A percentile compares a stretch with the other conserved stretches of the same genome.
These are phyloP conservation scores for Pyrenochaeta sp. DNA, from an alignment of 2,329 filamentous ascomycete species.

Conservation along the genomic window DNA sequence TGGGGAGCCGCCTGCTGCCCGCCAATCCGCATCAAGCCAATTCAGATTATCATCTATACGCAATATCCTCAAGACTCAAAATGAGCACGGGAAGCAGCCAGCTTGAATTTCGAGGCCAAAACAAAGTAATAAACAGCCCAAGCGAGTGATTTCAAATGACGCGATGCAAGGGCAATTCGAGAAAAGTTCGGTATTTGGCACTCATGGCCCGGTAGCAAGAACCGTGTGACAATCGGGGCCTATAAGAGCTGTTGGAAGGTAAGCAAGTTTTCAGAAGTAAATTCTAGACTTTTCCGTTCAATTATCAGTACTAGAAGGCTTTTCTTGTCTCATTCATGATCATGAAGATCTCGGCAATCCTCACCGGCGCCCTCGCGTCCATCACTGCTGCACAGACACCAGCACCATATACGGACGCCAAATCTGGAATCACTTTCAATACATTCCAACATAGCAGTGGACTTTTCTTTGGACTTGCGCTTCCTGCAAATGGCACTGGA, in stretches of 20 bases:
- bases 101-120: background rate
- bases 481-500: conserved; percentile 51
- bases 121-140: too few relatives aligned
- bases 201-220: background rate
- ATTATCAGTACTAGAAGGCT: background rate
- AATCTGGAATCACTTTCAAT: conserved; percentile 38
- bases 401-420: conserved; percentile 34
- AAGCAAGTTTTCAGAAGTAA: background rate
- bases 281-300: background rate
- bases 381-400: conserved; percentile 26
- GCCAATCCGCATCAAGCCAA: conserved; percentile 1
- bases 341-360: conserved; percentile 29
- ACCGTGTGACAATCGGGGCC: background rate
- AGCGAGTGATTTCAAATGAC: background rate
- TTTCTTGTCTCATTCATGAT: conserved; percentile 1
- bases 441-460: conserved; percentile 36
- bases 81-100: background rate
- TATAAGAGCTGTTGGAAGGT: background rate
- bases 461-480: conserved; percentile 58
- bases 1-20: conserved; percentile 2
- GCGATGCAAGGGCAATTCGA: background rate
- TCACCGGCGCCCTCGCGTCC: conserved; percentile 13
- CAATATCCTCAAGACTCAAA: background rate
- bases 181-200: background rate
- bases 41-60: conserved; percentile 3